phyloP scores from a whole-genome alignment of 169 alveolate species.

The Amoebophrya sp. region DNA sequence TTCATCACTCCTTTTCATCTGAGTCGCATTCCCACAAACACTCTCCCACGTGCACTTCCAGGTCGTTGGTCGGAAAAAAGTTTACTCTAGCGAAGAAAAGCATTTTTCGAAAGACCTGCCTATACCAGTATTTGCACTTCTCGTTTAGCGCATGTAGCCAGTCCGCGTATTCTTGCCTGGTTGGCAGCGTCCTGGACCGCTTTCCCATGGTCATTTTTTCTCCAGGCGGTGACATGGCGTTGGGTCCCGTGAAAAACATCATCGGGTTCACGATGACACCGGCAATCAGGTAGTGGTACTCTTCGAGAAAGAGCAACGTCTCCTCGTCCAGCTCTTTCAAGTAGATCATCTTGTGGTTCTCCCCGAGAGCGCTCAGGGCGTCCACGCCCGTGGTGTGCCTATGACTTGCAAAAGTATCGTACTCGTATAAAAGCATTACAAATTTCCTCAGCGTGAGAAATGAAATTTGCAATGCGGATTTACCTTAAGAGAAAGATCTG shows the following conservation, averaged over 20 bases:
- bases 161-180: neutral
- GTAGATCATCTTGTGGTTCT: neutral
- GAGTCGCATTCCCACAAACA: too few relatives aligned
- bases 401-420: too few relatives aligned
- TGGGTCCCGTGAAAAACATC: neutral
- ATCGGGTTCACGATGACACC: neutral
- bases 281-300: conserved; percentile 10
- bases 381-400: conserved; percentile 20
- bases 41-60: too few relatives aligned
- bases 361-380: neutral
- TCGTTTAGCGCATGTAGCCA: neutral
- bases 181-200: neutral
- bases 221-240: neutral
- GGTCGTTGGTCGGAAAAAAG: too few relatives aligned
- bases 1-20: too few relatives aligned
- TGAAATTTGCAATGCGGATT: too few relatives aligned
- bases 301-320: neutral
- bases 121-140: neutral
- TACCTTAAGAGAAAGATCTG: too few relatives aligned
- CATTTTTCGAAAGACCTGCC: too few relatives aligned
- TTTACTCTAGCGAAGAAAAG: too few relatives aligned
- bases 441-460: too few relatives aligned
- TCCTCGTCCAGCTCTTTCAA: neutral
- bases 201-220: neutral
- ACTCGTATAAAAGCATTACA: too few relatives aligned